Conservation (phyloP, 2,329 filamentous ascomycete genomes). For the Massarina eburnea region DNA sequence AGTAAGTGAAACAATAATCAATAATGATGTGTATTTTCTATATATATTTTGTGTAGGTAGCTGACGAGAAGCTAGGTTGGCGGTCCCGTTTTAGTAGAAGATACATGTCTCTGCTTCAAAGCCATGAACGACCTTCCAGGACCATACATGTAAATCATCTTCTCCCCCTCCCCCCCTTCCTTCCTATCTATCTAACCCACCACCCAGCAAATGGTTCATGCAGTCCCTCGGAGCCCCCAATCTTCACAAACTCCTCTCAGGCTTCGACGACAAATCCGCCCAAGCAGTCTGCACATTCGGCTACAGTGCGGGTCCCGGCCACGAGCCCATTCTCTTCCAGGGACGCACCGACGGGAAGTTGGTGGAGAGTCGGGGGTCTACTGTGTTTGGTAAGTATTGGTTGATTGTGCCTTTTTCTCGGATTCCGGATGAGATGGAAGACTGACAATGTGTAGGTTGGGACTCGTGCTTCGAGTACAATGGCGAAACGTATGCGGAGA, state of each 20-base stretch:
- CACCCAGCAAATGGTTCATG: slow-evolving; percentile 87
- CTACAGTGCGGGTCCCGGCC: slow-evolving; percentile 81
- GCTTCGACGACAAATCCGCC: slow-evolving; percentile 86
- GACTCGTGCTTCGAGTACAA: slow-evolving; percentile 95
- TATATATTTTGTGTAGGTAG: slow-evolving; percentile 4
- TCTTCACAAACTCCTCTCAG: slow-evolving; percentile 85
- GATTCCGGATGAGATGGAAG: not conserved
- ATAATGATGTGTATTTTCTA: not conserved
- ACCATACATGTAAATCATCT: slow-evolving; percentile 78
- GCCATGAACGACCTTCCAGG: slow-evolving; percentile 89
- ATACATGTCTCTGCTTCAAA: slow-evolving; percentile 92
- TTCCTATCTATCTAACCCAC: slow-evolving; percentile 3
- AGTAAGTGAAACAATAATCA: slow-evolving; percentile 52
- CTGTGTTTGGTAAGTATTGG: slow-evolving; percentile 71
- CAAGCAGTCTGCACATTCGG: slow-evolving; percentile 96
- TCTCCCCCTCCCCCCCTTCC: not conserved
- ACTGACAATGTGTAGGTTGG: slow-evolving; percentile 67
- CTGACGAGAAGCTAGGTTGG: slow-evolving; percentile 58
- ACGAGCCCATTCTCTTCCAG: slow-evolving; percentile 86
- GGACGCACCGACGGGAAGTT: slow-evolving; percentile 84
- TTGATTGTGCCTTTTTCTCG: not conserved
- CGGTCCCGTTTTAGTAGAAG: slow-evolving; percentile 91
- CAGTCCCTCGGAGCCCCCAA: slow-evolving; percentile 77
- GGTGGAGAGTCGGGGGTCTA: slow-evolving; percentile 77
- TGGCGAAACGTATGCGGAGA: slow-evolving; percentile 87